Evolutionary conservation across 2,329 filamentous ascomycete genomes (phyloP).

Genomic region (Hymenoscyphus linearis): DNA sequence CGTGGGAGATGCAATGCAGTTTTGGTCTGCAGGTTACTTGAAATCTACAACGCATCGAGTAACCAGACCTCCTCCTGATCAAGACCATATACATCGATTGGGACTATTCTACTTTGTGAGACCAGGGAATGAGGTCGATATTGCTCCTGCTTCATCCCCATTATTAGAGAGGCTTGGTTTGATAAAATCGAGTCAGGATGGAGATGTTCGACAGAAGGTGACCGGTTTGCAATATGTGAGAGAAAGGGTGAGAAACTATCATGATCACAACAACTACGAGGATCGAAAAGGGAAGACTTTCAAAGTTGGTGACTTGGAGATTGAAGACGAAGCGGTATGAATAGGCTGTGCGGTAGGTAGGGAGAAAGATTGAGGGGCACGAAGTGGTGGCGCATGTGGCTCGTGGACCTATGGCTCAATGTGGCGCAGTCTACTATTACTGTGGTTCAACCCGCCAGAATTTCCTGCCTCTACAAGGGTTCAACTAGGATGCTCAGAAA

Average conservation of each 20-base stretch:
- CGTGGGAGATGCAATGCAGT: conserved; percentile 41
- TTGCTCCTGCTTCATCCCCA: conserved; percentile 33
- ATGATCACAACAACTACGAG: conserved; percentile 36
- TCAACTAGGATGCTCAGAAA: too few species aligned
- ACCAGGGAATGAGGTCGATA: conserved; percentile 21
- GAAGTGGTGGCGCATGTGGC: too few species aligned
- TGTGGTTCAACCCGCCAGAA: too few species aligned
- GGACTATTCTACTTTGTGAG: conserved; percentile 42
- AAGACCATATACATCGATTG: conserved; percentile 40
- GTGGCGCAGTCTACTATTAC: too few species aligned
- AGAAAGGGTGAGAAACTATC: conserved; percentile 38
- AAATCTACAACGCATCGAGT: conserved; percentile 42
- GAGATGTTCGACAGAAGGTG: conserved; percentile 28
- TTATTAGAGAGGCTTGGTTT: conserved; percentile 28
- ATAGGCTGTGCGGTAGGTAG: too few species aligned
- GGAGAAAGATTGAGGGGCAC: too few species aligned
- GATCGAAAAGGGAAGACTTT: conserved; percentile 37
- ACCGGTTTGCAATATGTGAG: conserved; percentile 38
- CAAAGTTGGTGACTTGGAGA: conserved; percentile 36
- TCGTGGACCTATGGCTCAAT: too few species aligned
- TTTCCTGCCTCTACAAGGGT: too few species aligned
- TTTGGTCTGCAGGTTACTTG: conserved; percentile 34
- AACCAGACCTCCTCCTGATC: conserved; percentile 39
- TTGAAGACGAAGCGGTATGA: conserved; percentile 36
- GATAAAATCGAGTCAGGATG: conserved; percentile 18